Conservation (phyloP, 1,284 basidiomycete genomes). For the Rhodotorula sp. region DNA sequence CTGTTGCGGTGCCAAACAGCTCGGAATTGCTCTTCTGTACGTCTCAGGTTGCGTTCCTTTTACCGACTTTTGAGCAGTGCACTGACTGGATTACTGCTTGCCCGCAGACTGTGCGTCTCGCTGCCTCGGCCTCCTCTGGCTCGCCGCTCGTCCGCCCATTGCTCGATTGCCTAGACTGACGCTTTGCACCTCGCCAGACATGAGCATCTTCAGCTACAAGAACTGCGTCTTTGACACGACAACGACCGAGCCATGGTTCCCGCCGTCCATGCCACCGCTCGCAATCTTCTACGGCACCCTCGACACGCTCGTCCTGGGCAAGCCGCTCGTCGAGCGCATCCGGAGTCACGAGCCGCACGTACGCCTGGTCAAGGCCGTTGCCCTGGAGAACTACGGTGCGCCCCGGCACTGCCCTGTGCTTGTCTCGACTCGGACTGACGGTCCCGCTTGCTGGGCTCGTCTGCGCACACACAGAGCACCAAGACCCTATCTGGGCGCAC, state of each 20-base stretch:
- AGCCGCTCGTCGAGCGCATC: constrained; percentile 57
- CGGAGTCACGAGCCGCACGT: constrained; percentile 56
- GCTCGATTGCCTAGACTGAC: constrained; percentile 48
- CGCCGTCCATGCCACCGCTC: constrained; percentile 59
- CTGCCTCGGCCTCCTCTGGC: background rate
- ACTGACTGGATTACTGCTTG: background rate
- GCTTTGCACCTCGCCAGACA: constrained; percentile 47
- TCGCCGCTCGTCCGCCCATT: background rate
- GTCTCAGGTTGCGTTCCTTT: background rate
- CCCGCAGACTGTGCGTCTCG: background rate
- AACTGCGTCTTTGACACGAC: constrained; percentile 59
- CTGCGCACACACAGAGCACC: constrained; percentile 7
- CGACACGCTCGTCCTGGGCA: constrained; percentile 56
- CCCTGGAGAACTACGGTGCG: constrained; percentile 28
- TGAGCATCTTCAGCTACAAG: constrained; percentile 59
- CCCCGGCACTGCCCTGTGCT: no score
- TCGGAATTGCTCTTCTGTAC: constrained; percentile 40
- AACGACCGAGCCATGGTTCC: constrained; percentile 57
- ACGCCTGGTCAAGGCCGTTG: constrained; percentile 55
- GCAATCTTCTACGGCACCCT: constrained; percentile 57
- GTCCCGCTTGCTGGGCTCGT: no score
- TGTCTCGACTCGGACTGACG: background rate
- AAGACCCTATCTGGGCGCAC: constrained; percentile 50
- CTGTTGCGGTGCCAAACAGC: constrained; percentile 56
- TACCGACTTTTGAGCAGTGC: background rate